These are phyloP conservation scores for Ochetophila trinervis DNA, from an alignment of 306 rosid genomes.

Conservation along the genomic window DNA sequence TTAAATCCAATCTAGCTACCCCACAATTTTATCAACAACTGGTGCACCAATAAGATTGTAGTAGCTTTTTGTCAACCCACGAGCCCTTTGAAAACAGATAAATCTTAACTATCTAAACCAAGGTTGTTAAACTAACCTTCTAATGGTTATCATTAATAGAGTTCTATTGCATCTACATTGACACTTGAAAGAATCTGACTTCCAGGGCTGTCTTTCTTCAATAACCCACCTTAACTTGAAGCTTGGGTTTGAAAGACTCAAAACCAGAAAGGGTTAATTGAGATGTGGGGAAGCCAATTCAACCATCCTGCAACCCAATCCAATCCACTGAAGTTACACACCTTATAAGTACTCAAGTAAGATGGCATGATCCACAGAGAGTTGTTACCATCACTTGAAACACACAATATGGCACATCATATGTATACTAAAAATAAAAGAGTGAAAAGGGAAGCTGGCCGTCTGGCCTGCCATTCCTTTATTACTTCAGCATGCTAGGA, in stretches of 20 bases:
- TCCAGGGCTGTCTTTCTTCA: background rate
- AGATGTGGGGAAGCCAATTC: background rate
- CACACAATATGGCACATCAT: background rate
- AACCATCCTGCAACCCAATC: background rate
- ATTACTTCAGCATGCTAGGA: background rate
- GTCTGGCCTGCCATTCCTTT: background rate
- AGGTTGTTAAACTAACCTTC: no score
- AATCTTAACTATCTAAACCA: no score
- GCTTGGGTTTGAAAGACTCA: background rate
- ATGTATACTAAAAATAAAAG: background rate
- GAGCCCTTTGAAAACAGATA: background rate
- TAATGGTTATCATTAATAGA: no score
- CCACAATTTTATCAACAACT: background rate
- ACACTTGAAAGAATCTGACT: background rate
- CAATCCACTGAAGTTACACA: background rate
- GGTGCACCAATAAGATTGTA: background rate
- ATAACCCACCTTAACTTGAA: background rate
- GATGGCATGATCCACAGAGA: background rate
- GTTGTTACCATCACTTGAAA: background rate
- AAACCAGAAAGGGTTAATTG: background rate
- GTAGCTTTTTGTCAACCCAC: background rate
- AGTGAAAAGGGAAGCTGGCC: background rate
- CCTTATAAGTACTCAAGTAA: background rate
- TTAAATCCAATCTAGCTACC: background rate
- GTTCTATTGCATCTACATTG: background rate